Percentiles rank a stretch among this genome's conserved stretches.
Conservation (phyloP, 805 yeast genomes). For the Candida chauliodis region DNA sequence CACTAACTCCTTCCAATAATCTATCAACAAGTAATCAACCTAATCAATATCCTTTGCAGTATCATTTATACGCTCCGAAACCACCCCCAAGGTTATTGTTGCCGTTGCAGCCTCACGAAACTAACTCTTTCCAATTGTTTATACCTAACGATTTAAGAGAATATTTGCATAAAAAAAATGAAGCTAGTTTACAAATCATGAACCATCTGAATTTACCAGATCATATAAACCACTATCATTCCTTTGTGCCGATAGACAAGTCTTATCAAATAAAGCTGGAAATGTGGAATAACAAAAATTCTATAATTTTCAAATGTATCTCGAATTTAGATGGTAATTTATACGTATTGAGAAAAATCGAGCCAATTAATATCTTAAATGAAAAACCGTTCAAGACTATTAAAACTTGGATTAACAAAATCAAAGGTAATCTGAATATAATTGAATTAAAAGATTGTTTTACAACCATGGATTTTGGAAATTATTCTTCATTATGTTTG, state of each 20-base stretch:
- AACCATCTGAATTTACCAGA: constrained; percentile 51
- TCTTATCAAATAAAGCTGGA: constrained; percentile 27
- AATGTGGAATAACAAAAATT: constrained; percentile 52
- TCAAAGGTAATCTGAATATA: constrained; percentile 45
- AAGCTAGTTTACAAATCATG: constrained; percentile 71
- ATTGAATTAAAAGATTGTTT: constrained; percentile 77
- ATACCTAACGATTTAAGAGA: constrained; percentile 72
- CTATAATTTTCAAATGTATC: constrained; percentile 68
- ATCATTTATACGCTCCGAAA: constrained; percentile 85
- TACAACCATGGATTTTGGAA: constrained; percentile 78
- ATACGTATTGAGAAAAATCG: constrained; percentile 74
- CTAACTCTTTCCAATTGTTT: constrained; percentile 66
- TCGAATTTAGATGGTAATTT: constrained; percentile 75
- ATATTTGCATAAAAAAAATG: constrained; percentile 66
- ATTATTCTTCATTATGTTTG: constrained; percentile 45
- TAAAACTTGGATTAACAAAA: constrained; percentile 62
- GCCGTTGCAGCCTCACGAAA: constrained; percentile 66
- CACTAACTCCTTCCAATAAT: constrained; percentile 1
- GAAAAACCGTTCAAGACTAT: constrained; percentile 60
- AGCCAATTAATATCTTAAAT: constrained; percentile 31
- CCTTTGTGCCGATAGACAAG: constrained; percentile 76
- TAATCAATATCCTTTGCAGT: constrained; percentile 55
- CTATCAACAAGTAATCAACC: constrained; percentile 13
- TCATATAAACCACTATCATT: constrained; percentile 64
- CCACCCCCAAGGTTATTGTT: constrained; percentile 71